Evolutionary conservation across 2,329 filamentous ascomycete genomes (phyloP).

Genomic region (Penicillium sp.): DNA sequence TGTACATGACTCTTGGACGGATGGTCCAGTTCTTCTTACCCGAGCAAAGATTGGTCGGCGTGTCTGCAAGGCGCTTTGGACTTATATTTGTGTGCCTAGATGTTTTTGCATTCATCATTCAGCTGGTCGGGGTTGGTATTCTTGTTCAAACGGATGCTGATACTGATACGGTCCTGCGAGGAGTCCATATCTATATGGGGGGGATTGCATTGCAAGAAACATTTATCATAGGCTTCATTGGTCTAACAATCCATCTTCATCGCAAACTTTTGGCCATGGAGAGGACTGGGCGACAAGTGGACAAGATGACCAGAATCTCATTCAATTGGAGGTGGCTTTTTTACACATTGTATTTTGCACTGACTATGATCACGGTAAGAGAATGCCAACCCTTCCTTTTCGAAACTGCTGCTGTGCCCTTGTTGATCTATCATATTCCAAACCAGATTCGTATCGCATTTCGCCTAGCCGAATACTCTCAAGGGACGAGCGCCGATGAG

Average conservation of each 20-base stretch:
- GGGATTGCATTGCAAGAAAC: conserved; percentile 58
- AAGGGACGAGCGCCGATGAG: conserved; percentile 62
- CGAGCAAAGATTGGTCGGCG: conserved; percentile 34
- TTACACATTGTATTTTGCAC: conserved; percentile 45
- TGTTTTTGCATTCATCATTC: conserved; percentile 51
- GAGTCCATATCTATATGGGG: conserved; percentile 59
- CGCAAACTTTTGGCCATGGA: conserved; percentile 30
- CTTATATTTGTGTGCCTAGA: conserved; percentile 52
- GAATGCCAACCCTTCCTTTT: background rate
- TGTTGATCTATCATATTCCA: background rate
- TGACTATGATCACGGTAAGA: conserved; percentile 49
- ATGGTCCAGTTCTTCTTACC: conserved; percentile 46
- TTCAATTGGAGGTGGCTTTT: conserved; percentile 33
- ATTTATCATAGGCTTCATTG: conserved; percentile 53
- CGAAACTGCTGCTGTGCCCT: background rate
- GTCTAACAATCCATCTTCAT: conserved; percentile 47
- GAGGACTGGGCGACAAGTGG: conserved; percentile 30
- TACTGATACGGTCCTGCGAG: conserved; percentile 36
- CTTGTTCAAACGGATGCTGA: conserved; percentile 31
- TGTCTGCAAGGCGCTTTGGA: conserved; percentile 44
- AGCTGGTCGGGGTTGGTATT: conserved; percentile 46
- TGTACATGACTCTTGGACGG: conserved; percentile 48
- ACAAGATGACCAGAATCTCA: conserved; percentile 12
- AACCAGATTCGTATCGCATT: conserved; percentile 63
- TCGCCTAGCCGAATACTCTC: conserved; percentile 62